These are phyloP conservation scores for Trametes pubescens DNA, from an alignment of 1,284 basidiomycete species.

Conservation along the genomic window DNA sequence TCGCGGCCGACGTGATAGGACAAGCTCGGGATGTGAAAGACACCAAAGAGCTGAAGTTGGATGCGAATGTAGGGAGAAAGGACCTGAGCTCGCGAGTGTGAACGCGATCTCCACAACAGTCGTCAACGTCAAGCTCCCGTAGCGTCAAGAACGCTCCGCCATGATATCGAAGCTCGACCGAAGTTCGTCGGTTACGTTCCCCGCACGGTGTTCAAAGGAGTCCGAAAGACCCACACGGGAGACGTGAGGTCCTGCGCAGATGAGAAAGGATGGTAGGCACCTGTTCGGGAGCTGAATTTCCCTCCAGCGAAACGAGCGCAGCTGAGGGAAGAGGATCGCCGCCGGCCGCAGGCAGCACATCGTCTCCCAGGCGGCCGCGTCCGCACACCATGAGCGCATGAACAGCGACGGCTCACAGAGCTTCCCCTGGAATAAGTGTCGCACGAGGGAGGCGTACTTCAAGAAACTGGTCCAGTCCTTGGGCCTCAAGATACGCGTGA, in stretches of 20 bases:
- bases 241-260: not conserved
- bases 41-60: not conserved
- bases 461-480: constrained; percentile 6
- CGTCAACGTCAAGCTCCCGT: not conserved
- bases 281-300: not conserved
- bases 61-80: not conserved
- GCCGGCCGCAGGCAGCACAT: constrained; percentile 5
- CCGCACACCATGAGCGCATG: not conserved
- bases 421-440: not conserved
- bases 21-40: not conserved
- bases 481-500: constrained; percentile 1
- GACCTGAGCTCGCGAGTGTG: not conserved
- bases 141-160: not conserved
- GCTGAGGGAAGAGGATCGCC: constrained; percentile 1
- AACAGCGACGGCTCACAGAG: no score
- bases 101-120: not conserved
- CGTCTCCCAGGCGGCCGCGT: not conserved
- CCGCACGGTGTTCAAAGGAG: not conserved
- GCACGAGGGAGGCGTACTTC: constrained; percentile 3
- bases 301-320: not conserved
- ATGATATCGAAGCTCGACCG: not conserved
- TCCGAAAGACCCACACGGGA: not conserved
- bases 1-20: not conserved
- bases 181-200: not conserved
- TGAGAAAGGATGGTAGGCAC: not conserved